Percentiles rank a stretch among this genome's conserved stretches.
Evolutionary conservation across 2,329 filamentous ascomycete genomes (phyloP).

Genomic region (Grosmannia huntii): DNA sequence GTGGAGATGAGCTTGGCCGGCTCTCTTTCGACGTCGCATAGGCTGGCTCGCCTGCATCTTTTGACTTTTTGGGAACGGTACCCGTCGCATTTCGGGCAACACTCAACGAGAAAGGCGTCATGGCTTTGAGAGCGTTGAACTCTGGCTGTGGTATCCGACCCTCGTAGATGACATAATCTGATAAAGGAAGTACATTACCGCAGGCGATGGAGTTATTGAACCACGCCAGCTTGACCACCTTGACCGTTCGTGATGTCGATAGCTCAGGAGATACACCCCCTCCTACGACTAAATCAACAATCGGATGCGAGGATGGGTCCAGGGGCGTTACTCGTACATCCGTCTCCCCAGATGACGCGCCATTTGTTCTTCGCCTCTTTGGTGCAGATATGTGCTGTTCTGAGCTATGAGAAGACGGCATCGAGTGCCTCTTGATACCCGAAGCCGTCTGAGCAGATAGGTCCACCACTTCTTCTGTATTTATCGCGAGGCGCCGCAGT

Average conservation of each 20-base stretch:
- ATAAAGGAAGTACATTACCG: slow-evolving; percentile 30
- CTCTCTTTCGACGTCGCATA: neutral
- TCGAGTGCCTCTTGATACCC: neutral
- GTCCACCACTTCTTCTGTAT: slow-evolving; percentile 34
- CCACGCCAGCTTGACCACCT: slow-evolving; percentile 48
- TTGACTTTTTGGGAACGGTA: too few species aligned
- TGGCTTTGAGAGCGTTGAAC: neutral
- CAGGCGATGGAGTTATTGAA: slow-evolving; percentile 37
- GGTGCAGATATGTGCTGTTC: neutral
- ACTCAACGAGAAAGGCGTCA: slow-evolving; percentile 8
- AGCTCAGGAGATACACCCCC: neutral
- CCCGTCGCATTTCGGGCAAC: slow-evolving; percentile 6
- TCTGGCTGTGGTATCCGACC: slow-evolving; percentile 23
- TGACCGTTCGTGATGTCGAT: slow-evolving; percentile 14
- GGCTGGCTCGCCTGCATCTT: neutral
- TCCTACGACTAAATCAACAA: neutral
- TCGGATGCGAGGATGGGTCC: neutral
- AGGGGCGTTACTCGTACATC: neutral
- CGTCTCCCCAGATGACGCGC: neutral
- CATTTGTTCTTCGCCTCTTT: neutral
- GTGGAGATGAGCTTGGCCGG: neutral
- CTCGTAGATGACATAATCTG: slow-evolving; percentile 41
- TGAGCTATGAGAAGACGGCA: neutral
- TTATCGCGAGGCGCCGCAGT: slow-evolving; percentile 53
- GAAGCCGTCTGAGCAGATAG: too few species aligned